phyloP scores from a whole-genome alignment of 257 asterid species.

The Gentiana straminea region DNA sequence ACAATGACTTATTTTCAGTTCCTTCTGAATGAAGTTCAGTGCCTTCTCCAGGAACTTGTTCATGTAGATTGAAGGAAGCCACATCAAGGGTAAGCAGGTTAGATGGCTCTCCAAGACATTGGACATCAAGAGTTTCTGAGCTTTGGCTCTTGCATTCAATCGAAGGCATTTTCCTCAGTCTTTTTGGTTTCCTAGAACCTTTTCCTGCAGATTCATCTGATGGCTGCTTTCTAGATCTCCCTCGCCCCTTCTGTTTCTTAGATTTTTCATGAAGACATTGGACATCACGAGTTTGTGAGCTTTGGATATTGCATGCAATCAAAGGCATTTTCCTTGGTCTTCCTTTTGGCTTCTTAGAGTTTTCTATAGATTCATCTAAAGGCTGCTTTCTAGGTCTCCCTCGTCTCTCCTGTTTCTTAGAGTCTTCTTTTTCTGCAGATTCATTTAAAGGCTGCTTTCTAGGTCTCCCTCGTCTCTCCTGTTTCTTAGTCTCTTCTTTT shows the following conservation, averaged over 20 bases:
- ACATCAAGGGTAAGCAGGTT: slow-evolving; percentile 4
- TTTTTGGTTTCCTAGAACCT: slow-evolving; percentile 19
- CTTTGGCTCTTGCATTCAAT: slow-evolving; percentile 9
- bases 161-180: slow-evolving; percentile 37
- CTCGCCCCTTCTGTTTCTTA: slow-evolving; percentile 20
- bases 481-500: slow-evolving; percentile 9
- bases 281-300: slow-evolving; percentile 15
- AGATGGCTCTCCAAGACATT: slow-evolving; percentile 12
- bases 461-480: slow-evolving; percentile 36
- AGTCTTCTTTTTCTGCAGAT: slow-evolving; percentile 16
- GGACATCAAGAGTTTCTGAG: slow-evolving; percentile 17
- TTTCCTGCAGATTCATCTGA: slow-evolving; percentile 5
- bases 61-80: slow-evolving; percentile 7
- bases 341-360: slow-evolving; percentile 24
- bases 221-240: slow-evolving; percentile 29
- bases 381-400: slow-evolving; percentile 33
- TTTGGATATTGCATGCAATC: slow-evolving; percentile 9
- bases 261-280: slow-evolving; percentile 12
- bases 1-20: neutral
- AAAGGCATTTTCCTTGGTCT: slow-evolving; percentile 40
- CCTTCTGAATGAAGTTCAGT: slow-evolving; percentile 2
- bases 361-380: slow-evolving; percentile 4
- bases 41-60: slow-evolving; percentile 9
- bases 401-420: slow-evolving; percentile 17
- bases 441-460: slow-evolving; percentile 33